These are phyloP conservation scores for Haberlea rhodopensis DNA, from an alignment of 257 asterid genomes.

Conservation along the genomic window DNA sequence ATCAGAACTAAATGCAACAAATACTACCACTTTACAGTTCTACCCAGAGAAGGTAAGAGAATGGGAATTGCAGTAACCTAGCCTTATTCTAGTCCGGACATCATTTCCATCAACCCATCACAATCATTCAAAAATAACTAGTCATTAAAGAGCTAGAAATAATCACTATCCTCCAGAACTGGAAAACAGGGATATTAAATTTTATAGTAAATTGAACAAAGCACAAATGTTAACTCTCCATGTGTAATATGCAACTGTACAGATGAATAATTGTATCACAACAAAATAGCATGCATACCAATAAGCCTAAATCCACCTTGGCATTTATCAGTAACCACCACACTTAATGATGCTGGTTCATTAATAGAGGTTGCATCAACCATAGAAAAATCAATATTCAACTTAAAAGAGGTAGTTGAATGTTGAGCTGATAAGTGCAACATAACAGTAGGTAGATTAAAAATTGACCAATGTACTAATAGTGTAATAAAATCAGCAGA, in stretches of 20 bases:
- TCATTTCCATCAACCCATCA: neutral
- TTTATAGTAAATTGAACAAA: neutral
- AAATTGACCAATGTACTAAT: neutral
- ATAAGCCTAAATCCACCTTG: neutral
- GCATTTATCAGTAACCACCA: neutral
- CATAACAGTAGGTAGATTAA: neutral
- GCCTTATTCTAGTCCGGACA: neutral
- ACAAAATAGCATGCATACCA: conserved; percentile 2
- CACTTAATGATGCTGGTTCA: neutral
- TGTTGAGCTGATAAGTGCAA: no score
- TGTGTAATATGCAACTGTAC: neutral
- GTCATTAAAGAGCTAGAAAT: no score
- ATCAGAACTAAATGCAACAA: neutral
- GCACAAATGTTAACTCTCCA: neutral
- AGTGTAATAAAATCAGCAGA: neutral
- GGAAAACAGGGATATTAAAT: neutral
- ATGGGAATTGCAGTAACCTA: neutral
- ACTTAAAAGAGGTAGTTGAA: no score
- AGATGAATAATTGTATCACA: neutral
- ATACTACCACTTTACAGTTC: neutral
- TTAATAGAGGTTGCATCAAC: neutral
- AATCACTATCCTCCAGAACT: neutral
- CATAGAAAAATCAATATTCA: neutral
- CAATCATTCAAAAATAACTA: neutral
- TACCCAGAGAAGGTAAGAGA: neutral